Evolutionary conservation across 257 asterid genomes (phyloP), one percentile per base, ranked within the genome.

Genomic region (Mentha longifolia): DNA sequence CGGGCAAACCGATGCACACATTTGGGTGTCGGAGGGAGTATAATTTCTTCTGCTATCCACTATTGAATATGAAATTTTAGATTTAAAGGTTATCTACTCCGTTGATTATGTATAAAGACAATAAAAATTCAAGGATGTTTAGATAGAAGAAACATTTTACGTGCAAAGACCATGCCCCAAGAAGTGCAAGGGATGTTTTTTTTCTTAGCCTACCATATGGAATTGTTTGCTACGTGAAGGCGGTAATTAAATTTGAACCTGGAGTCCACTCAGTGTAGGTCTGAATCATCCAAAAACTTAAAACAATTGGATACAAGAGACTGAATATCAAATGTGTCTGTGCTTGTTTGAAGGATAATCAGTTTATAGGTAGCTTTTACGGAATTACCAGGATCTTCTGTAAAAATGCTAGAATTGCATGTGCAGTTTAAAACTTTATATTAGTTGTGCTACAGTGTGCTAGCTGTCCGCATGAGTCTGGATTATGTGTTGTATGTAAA

Each of bases 301-400:
- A 55, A 31, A 42, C 46, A 10, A 42, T 68, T 20, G 16, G 47
- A 62, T 31, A 17, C 37, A 30, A 58, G 52, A 20, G 3, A 33
- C 20, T 39, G 5, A 43, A 8, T 37, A 45, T 50, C 25, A 49
- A 22, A 20, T 16, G 30, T 60, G 16, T 15, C 16, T 10, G 31
- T 59, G 66, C 46, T 70, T 30, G 63, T 73, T 60, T 63, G 51
- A 43, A 22, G 80, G 68, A 43, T 61, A 56, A 61, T 31, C 63
- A 56, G 70, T 73, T 71, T 42, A 42, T 25, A 59, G 4, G 39
- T 57, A 61, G 68, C 72, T 70, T 58, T 6, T 15, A 7, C 39
- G 31, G n/a, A 57, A 49, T 50, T 19, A 45, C 57, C 16, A 15
- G 35, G 51, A 30, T 66, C 65, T 37, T 49, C 13, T 28, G 49